Base-by-base conservation (phyloP, 2,329 filamentous ascomycete species). In the Capronia epimyces region DNA sequence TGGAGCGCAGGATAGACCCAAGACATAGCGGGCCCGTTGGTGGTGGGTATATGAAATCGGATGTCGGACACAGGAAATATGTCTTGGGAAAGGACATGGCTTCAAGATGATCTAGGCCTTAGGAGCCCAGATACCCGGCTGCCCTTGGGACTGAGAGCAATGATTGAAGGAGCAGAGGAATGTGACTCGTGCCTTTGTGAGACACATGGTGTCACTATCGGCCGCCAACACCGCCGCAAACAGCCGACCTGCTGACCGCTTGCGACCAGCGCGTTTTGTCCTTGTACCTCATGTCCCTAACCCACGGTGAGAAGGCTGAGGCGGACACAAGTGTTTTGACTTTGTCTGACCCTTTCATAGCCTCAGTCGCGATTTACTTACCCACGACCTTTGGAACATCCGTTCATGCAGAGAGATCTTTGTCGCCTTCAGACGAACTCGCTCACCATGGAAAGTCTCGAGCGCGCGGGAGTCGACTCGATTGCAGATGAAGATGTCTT, bases 401-500 rank as follows among this genome's bases (percentile, higher is more conserved):
- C 37, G 15, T 44, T 29, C 42, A 32, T 31, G 42, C 42, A 44
- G 42, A 27, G 22, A 44, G 22, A 44, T 18, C 18, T 22, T 16
- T 25, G 37, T 15, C 42, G 3, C n/a, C 20, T 13, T 10, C 16
- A 10, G 25, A 10, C 12, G 22, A 7, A 25, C 42, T 25, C 42
- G 21, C 42, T 32, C 42, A 32, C 42, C 42, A 44, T 44, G 42
- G 13, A 7, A 44, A 27, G 22, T 20, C 22, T 32, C 12, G 42
- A 44, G 22, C 42, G 21, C 18, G 31, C 55, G 53, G 34, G 56
- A 56, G 50, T 63, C 55, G 46, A 55, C n/a, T 56, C 47, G 18
- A 65, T 65, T 60, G 63, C 64, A 52, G 62, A 64, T 55, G 63
- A 64, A 52, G 62, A 64, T 55, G 50, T 64, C 60, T 63, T 65